Evolutionary conservation across 306 rosid species (phyloP), one percentile per base, ranked within the genome.

Genomic region (Vigna angularis): DNA sequence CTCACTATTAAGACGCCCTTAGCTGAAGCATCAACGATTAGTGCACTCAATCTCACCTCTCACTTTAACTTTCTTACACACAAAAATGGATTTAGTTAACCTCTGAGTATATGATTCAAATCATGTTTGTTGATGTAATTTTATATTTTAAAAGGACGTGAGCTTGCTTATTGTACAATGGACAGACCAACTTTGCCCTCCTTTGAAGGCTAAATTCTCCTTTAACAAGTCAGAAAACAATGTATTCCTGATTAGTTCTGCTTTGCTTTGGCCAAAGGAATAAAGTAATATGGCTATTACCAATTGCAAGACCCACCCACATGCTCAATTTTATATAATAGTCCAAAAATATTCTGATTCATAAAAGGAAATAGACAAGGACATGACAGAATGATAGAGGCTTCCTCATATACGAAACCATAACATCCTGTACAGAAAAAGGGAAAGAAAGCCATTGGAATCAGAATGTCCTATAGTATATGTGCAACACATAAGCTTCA

Each of bases 291-390:
- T 48, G 56, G 56, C n/a, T 62, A 12, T 9, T 68, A 62, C 48
- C 45, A 70, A 34, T 24, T 70, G 51, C 66, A 70, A 57, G 80
- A 70, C 84, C 89, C 81, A 61, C 83, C 76, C 72, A 52, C 81
- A 74, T 61, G 77, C 36, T 75, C 44, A 74, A 52, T 74, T 69
- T 30, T 30, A 56, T 34, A 47, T 59, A 57, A 1, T 59, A 70
- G 49, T 69, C 17, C 17, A 70, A 61, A 52, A 38, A 38, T 4
- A 16, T 48, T 44, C 24, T 48, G 44, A 73, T 66, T 40, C 48
- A 36, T 13, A 59, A 58, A 78, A 78, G n/a, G 11, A 30, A 58
- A 52, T 45, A 58, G 74, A 70, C 73, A 69, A 36, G 83, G 72
- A 78, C 84, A 48, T 74, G 81, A 47, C 78, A 85, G 42, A 63